These are phyloP conservation scores for Geosmithia flava DNA, from an alignment of 2,329 filamentous ascomycete genomes.

Conservation along the genomic window DNA sequence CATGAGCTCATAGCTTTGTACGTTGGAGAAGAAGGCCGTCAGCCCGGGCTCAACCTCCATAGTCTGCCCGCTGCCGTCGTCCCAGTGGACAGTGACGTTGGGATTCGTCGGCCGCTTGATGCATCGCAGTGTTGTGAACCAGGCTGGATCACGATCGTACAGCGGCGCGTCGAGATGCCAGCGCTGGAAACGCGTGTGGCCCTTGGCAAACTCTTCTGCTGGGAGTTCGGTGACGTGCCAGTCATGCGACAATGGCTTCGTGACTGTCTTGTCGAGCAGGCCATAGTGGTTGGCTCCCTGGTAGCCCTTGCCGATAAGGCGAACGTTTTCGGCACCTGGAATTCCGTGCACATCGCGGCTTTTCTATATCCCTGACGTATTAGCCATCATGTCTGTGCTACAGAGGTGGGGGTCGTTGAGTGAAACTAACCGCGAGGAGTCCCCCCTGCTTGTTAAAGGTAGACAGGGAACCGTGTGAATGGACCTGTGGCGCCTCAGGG, in stretches of 20 bases:
- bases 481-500: conserved; percentile 22
- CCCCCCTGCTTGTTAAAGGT: conserved; percentile 26
- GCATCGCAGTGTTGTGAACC: conserved; percentile 27
- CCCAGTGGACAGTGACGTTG: conserved; percentile 25
- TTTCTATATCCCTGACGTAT: conserved; percentile 6
- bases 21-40: conserved; percentile 29
- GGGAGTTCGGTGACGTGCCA: conserved; percentile 21
- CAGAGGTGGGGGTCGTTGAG: background rate
- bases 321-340: conserved; percentile 28
- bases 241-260: conserved; percentile 17
- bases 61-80: conserved; percentile 25
- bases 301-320: conserved; percentile 30
- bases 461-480: conserved; percentile 27
- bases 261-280: conserved; percentile 20
- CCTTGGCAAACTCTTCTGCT: conserved; percentile 20
- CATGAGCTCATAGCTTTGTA: conserved; percentile 26
- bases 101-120: conserved; percentile 22
- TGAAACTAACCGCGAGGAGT: conserved; percentile 17
- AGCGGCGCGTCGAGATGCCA: conserved; percentile 37
- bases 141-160: conserved; percentile 25
- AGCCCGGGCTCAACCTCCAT: conserved; percentile 28
- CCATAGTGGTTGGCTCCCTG: conserved; percentile 31
- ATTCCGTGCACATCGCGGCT: conserved; percentile 20
- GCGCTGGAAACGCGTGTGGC: conserved; percentile 30
- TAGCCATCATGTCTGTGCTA: conserved; percentile 1